These are phyloP conservation scores for Nigrograna mackinnonii DNA, from an alignment of 2,329 filamentous ascomycete species.

Conservation along the genomic window DNA sequence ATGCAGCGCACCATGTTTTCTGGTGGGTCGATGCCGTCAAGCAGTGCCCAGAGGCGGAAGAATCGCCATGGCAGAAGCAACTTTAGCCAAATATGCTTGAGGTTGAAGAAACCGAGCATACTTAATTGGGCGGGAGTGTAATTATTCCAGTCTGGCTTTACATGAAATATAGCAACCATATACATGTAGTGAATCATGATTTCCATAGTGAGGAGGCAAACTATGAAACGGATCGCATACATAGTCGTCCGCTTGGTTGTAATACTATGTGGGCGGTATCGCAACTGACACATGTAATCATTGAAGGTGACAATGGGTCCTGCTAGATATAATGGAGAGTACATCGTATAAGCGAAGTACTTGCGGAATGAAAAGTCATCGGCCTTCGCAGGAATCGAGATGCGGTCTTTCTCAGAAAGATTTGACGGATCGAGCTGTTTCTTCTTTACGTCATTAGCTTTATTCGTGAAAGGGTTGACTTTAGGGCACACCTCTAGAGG, in stretches of 20 bases:
- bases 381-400: conserved; percentile 72
- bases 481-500: conserved; percentile 74
- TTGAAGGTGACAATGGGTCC: conserved; percentile 98
- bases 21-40: conserved; percentile 90
- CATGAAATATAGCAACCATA: conserved; percentile 87
- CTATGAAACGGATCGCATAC: conserved; percentile 80
- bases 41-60: conserved; percentile 92
- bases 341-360: conserved; percentile 87
- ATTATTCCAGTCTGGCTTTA: conserved; percentile 74
- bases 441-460: conserved; percentile 82
- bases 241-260: conserved; percentile 71
- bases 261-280: conserved; percentile 73
- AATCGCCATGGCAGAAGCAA: conserved; percentile 96
- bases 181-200: conserved; percentile 85
- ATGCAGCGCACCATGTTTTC: conserved; percentile 99
- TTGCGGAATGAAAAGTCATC: conserved; percentile 79
- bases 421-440: conserved; percentile 88
- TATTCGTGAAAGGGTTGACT: conserved; percentile 4
- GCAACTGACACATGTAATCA: conserved; percentile 88
- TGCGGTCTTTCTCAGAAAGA: conserved; percentile 86
- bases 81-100: conserved; percentile 98
- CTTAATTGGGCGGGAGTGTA: conserved; percentile 88
- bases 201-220: conserved; percentile 87
- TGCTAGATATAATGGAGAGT: conserved; percentile 89
- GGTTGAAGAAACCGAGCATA: conserved; percentile 92